These are phyloP conservation scores for Periconia digitata DNA, from an alignment of 2,329 filamentous ascomycete genomes.

Conservation along the genomic window DNA sequence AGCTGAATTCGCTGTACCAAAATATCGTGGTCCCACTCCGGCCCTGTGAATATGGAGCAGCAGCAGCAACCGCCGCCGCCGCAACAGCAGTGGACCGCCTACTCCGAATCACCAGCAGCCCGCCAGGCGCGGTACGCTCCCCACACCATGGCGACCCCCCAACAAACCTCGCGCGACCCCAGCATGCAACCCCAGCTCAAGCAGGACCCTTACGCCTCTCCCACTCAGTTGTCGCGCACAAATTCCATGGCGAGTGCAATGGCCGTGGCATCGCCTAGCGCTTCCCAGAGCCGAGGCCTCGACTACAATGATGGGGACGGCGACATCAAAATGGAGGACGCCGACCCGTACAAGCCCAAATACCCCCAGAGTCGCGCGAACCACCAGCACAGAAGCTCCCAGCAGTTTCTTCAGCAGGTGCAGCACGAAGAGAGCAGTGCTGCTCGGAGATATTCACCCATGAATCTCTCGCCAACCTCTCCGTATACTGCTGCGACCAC, in stretches of 20 bases:
- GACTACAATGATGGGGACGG: constrained; percentile 48
- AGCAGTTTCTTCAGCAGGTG: constrained; percentile 69
- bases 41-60: constrained; percentile 24
- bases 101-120: constrained; percentile 35
- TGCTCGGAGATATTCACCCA: constrained; percentile 91
- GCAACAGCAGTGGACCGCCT: constrained; percentile 42
- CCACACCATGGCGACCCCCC: constrained; percentile 37
- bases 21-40: not conserved
- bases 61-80: not conserved
- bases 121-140: constrained; percentile 43
- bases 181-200: constrained; percentile 34
- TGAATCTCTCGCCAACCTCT: constrained; percentile 84
- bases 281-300: constrained; percentile 28
- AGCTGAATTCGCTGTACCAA: constrained; percentile 36
- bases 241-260: constrained; percentile 31
- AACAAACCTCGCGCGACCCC: constrained; percentile 35
- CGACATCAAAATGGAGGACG: constrained; percentile 75
- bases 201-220: constrained; percentile 39
- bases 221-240: constrained; percentile 38
- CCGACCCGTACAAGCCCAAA: constrained; percentile 83
- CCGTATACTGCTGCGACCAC: constrained; percentile 66
- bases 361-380: constrained; percentile 74
- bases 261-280: constrained; percentile 38
- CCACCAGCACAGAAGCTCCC: constrained; percentile 74
- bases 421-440: constrained; percentile 76